These are phyloP conservation scores for Lachancea kluyveri DNA, from an alignment of 805 yeast genomes.

Conservation along the genomic window DNA sequence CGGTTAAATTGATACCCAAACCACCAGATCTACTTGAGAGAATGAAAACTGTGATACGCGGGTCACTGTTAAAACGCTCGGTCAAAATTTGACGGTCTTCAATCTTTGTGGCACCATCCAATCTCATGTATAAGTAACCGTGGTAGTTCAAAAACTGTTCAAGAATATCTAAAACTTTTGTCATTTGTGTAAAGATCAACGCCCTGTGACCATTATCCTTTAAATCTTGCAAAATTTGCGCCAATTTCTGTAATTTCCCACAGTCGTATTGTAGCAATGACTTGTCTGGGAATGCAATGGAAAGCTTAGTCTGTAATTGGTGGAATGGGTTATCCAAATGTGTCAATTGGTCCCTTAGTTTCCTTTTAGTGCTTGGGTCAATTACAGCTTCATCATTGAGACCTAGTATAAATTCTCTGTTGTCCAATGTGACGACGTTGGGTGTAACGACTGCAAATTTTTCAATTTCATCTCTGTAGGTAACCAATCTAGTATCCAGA, in stretches of 20 bases:
- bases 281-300: constrained; percentile 96
- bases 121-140: constrained; percentile 89
- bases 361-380: constrained; percentile 27
- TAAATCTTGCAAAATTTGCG: constrained; percentile 66
- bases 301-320: constrained; percentile 73
- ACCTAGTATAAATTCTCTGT: constrained; percentile 39
- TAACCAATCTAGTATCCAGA: constrained; percentile 33
- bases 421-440: constrained; percentile 68
- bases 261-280: constrained; percentile 89
- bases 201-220: constrained; percentile 90
- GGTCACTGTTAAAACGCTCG: constrained; percentile 84
- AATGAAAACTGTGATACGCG: constrained; percentile 82
- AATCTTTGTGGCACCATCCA: constrained; percentile 96
- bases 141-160: constrained; percentile 92
- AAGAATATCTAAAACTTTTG: constrained; percentile 85
- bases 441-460: constrained; percentile 88
- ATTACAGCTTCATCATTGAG: constrained; percentile 19
- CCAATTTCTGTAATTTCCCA: constrained; percentile 88
- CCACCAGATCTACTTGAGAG: constrained; percentile 97
- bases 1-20: constrained; percentile 92
- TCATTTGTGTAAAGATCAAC: constrained; percentile 95
- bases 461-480: constrained; percentile 50
- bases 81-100: constrained; percentile 95
- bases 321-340: constrained; percentile 53
- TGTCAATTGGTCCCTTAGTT: constrained; percentile 9